These are phyloP conservation scores for Metschnikowia corniflorae DNA, from an alignment of 805 yeast genomes.

Conservation along the genomic window DNA sequence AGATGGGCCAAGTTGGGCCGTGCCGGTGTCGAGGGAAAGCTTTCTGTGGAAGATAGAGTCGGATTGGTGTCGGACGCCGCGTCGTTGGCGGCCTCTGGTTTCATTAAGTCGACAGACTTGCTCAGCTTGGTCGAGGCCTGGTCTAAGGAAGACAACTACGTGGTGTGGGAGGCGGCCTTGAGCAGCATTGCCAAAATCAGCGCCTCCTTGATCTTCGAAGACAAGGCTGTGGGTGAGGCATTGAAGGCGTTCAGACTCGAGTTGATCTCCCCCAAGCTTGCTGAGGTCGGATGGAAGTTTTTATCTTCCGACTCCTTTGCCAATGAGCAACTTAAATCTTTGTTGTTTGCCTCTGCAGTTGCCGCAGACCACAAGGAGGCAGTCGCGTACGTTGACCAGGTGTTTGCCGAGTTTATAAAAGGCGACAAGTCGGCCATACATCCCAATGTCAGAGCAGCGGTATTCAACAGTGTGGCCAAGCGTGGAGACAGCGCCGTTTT, in stretches of 20 bases:
- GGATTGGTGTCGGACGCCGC: conserved; percentile 80
- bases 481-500: conserved; percentile 60
- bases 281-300: conserved; percentile 64
- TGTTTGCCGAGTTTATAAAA: conserved; percentile 50
- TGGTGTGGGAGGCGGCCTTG: conserved; percentile 64
- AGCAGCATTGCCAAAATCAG: conserved; percentile 46
- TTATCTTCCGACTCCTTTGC: conserved; percentile 52
- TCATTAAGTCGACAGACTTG: conserved; percentile 57
- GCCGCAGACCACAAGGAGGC: conserved; percentile 47
- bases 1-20: conserved; percentile 68
- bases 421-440: conserved; percentile 71
- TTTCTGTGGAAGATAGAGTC: conserved; percentile 73
- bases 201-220: conserved; percentile 55
- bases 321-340: conserved; percentile 62
- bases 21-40: conserved; percentile 52
- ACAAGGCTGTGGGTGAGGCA: conserved; percentile 42
- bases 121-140: conserved; percentile 58
- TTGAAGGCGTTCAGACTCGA: conserved; percentile 51
- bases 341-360: conserved; percentile 60
- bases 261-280: conserved; percentile 52
- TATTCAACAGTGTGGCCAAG: conserved; percentile 65
- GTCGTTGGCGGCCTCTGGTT: conserved; percentile 68
- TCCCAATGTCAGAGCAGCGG: conserved; percentile 66
- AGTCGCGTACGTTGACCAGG: conserved; percentile 42
- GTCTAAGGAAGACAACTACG: conserved; percentile 57